Base-by-base conservation (phyloP, 371 early-diverging fungal species). In the Haplosporangium sp. region DNA sequence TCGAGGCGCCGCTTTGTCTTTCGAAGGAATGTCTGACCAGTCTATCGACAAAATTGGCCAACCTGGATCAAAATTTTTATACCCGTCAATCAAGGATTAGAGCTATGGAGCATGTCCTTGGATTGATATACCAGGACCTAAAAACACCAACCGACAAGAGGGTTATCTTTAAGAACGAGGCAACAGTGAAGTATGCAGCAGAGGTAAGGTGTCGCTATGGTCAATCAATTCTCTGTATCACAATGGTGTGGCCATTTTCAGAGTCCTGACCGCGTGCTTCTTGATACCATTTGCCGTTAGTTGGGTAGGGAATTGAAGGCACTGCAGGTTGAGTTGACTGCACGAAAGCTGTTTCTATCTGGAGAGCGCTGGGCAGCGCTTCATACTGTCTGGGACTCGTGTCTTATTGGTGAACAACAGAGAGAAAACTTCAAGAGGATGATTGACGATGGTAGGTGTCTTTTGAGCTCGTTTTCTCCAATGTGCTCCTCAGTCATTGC, bases 291-390 rank as follows among this genome's bases (percentile, higher is more conserved):
- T 29, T 29, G 29, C 29, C 36, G 23, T 16, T 65, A 79, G 80
- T 58, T 79, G 59, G 80, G 80, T 16, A 68, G 80, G 40, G 73
- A 72, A 20, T 29, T 79, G n/a, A 83, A 81, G 43, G 83, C 85
- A 23, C 57, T 89, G 36, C 72, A 87, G 50, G 67, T 83, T 10
- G 83, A 85, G 55, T 53, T 74, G 47, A 82, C 82, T 4, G 76
- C 83, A 80, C 69, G 84, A 70, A 55, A 85, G 79, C 20, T 84
- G 74, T 73, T 85, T 83, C 59, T 66, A 65, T 38, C 76, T 58
- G 62, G 80, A 84, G 47, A 83, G 80, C 45, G 50, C 8, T 79
- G 80, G 80, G 7, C 45, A 0, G 54, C 64, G 7, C 51, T 81
- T 71, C 82, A 58, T 57, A 80, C 61, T 82, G 88, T 88, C 72